phyloP scores from a whole-genome alignment of 2,329 filamentous ascomycete species.

The Stylonectria norvegica region DNA sequence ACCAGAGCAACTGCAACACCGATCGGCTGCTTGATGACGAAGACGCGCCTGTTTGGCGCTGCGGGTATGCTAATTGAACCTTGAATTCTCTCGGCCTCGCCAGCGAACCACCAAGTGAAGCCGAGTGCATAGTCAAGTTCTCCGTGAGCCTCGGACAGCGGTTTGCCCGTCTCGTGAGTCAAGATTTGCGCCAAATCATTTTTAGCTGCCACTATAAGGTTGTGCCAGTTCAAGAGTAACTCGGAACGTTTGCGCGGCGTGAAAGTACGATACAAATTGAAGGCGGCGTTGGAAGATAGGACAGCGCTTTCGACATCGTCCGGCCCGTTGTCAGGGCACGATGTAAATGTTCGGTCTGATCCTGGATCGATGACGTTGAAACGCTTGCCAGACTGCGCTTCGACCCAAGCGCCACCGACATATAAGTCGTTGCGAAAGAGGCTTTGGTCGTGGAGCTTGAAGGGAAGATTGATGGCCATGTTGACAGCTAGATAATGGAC shows the following conservation, averaged over 20 bases:
- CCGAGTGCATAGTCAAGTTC: constrained; percentile 53
- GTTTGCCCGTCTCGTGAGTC: constrained; percentile 53
- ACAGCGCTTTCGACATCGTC: background rate
- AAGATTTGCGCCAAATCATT: constrained; percentile 38
- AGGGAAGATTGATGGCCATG: background rate
- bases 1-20: constrained; percentile 35
- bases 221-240: constrained; percentile 34
- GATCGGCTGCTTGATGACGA: constrained; percentile 60
- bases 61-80: constrained; percentile 59
- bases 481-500: too few species aligned
- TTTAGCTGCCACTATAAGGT: constrained; percentile 30
- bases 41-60: constrained; percentile 59
- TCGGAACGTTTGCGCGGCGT: constrained; percentile 18
- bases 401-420: background rate
- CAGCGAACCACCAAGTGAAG: constrained; percentile 56
- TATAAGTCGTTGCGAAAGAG: background rate
- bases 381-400: background rate
- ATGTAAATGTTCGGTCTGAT: background rate
- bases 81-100: constrained; percentile 39
- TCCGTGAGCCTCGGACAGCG: constrained; percentile 48
- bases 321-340: background rate
- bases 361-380: constrained; percentile 1
- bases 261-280: background rate
- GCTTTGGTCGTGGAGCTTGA: background rate
- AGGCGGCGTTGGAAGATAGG: background rate